Conservation (phyloP, 139 green algal species). For the Coelastrella sp. region DNA sequence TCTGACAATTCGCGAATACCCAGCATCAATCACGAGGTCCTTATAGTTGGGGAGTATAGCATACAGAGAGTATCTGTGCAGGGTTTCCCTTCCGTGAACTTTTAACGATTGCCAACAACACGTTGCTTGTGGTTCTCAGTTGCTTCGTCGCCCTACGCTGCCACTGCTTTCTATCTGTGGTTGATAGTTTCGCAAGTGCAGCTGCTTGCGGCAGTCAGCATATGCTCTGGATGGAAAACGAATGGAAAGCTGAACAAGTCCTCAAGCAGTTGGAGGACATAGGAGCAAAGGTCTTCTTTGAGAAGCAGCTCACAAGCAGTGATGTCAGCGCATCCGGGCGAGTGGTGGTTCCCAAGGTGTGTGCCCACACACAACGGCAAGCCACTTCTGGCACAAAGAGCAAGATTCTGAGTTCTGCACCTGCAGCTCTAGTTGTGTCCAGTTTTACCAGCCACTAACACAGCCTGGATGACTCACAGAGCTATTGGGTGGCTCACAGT, state of each 20-base stretch:
- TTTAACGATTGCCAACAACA: too few species aligned
- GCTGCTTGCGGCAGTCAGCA: neutral
- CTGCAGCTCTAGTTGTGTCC: too few species aligned
- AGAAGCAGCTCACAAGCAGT: conserved; percentile 73
- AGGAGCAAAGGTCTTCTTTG: conserved; percentile 70
- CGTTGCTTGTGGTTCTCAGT: too few species aligned
- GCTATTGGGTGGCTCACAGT: conserved; percentile 11
- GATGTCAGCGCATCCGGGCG: conserved; percentile 69
- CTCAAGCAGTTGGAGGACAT: conserved; percentile 54
- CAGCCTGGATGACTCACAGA: conserved; percentile 19
- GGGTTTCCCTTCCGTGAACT: too few species aligned
- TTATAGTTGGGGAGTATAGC: too few species aligned
- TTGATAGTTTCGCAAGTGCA: neutral
- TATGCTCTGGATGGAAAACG: conserved; percentile 18
- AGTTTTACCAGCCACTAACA: neutral
- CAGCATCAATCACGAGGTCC: too few species aligned
- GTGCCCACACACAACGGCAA: neutral
- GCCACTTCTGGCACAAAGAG: neutral
- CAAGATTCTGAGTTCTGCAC: neutral
- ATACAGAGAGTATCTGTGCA: too few species aligned
- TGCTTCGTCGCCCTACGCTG: neutral
- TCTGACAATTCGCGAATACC: too few species aligned
- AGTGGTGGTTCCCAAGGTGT: conserved; percentile 80
- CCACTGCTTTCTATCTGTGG: neutral
- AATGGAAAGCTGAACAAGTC: conserved; percentile 27